These are phyloP conservation scores for Citrus trifoliata DNA, from an alignment of 345 rosid species.

Conservation along the genomic window DNA sequence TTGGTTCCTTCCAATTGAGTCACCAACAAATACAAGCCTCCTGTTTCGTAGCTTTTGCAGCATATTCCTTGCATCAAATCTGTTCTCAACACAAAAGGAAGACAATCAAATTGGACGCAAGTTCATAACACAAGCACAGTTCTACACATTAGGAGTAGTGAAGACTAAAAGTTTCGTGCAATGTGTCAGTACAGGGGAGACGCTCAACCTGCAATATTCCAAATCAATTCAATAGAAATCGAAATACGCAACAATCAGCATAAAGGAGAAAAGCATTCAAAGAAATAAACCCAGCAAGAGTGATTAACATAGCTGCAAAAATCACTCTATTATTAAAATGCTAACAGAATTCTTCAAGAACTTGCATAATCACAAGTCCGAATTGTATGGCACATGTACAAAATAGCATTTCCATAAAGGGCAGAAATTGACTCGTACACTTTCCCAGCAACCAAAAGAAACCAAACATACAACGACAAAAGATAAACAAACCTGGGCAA, in stretches of 20 bases:
- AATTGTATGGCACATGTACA: neutral
- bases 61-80: constrained; percentile 72
- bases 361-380: neutral
- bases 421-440: neutral
- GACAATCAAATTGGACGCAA: constrained; percentile 12
- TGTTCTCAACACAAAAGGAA: constrained; percentile 29
- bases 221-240: neutral
- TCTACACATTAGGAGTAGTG: neutral
- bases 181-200: neutral
- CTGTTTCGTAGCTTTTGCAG: constrained; percentile 58
- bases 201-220: neutral
- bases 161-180: neutral
- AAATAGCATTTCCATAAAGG: neutral
- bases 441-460: constrained; percentile 4
- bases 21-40: constrained; percentile 84
- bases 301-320: neutral
- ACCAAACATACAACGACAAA: neutral
- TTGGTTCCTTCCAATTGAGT: constrained; percentile 91
- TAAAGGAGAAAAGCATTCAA: neutral
- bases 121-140: neutral
- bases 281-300: neutral
- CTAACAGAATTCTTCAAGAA: neutral
- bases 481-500: constrained; percentile 52
- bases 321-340: neutral
- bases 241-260: neutral